Evolutionary conservation across 495 filamentous ascomycete genomes (phyloP), one percentile per base, ranked within the genome.

Genomic region (Hapsidospora chrysogenum): DNA sequence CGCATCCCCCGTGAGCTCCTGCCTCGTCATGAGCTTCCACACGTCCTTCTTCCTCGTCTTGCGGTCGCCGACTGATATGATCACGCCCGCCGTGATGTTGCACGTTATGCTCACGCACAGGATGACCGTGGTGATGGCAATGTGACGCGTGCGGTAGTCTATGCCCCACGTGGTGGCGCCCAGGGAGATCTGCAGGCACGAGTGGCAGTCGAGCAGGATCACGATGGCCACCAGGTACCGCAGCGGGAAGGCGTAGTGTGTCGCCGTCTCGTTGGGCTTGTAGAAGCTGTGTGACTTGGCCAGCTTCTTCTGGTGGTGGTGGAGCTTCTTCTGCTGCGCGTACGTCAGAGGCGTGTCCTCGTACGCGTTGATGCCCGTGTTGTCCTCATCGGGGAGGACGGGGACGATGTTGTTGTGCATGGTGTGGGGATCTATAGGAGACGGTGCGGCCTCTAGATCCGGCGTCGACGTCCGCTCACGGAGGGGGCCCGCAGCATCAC

Each of bases 31-130:
- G 18, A 72, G 68, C 49, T 85, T 78, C 0, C 83, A 54, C 1
- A 87, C 76, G 32, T 87, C 80, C 68, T 80, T 82, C 66, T 87
- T 87, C 17, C 81, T 67, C 1, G 78, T 78, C 18, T 64, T 61
- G 3, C 70, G 64, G 41, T 84, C 78, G 5, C 81, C 81, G 20
- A 85, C 62, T 38, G 60, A 65, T 46, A 87, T 85, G 30, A 84
- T 29, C 0, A 87, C 48, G 18, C 80, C 81, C 1, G 74, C 80
- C 0, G 62, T 59, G 38, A 78, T 74, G 46, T 87, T 87, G 37
- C 70, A 74, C 0, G 66, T 60, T 43, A 87, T 80, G 6, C 74
- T 79, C 47, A 68, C 80, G 51, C 74, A 78, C 4, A 87, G 76
- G 37, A 87, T 82, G 17, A 79, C 73, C 3, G 81, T 79, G 0